phyloP scores from a whole-genome alignment of 768 basidiomycete species.

The Auriscalpium vulgare region DNA sequence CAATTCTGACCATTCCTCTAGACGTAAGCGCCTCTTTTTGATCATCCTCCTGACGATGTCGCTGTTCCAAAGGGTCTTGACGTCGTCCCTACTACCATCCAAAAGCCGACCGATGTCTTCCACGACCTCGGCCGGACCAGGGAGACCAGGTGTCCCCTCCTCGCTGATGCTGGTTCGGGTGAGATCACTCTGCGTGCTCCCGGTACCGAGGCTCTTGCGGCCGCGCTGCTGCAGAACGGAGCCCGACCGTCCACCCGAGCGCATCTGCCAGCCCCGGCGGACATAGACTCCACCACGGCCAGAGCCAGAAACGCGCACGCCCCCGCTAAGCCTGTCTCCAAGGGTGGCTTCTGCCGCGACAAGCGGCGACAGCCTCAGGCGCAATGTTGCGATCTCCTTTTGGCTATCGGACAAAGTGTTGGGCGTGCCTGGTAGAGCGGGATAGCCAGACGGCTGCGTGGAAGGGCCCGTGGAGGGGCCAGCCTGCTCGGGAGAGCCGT shows the following conservation, averaged over 20 bases:
- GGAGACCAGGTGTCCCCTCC: not conserved
- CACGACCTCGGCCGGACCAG: constrained; percentile 6
- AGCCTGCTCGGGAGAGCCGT: not conserved
- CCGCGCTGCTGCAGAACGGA: constrained; percentile 11
- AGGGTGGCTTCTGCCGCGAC: constrained; percentile 55
- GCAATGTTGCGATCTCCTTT: constrained; percentile 28
- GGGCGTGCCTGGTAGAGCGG: constrained; percentile 1
- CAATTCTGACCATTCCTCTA: constrained; percentile 90
- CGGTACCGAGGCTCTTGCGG: not conserved
- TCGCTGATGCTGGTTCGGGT: constrained; percentile 17
- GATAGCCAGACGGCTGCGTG: not conserved
- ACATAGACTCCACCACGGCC: constrained; percentile 72
- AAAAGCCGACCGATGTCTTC: constrained; percentile 32
- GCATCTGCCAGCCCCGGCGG: constrained; percentile 74
- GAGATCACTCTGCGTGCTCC: constrained; percentile 14
- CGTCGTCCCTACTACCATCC: constrained; percentile 50
- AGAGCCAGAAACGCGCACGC: constrained; percentile 64
- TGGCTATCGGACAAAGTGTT: constrained; percentile 6
- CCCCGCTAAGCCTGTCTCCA: constrained; percentile 67
- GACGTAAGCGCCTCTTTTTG: constrained; percentile 56
- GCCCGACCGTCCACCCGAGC: constrained; percentile 27
- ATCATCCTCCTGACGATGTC: constrained; percentile 64
- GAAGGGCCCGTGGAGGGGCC: not conserved
- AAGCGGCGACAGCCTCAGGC: constrained; percentile 51
- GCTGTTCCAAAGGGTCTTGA: constrained; percentile 66